Base-by-base conservation (phyloP, 164 flowering plant genomes). In the Vitis rupestris region DNA sequence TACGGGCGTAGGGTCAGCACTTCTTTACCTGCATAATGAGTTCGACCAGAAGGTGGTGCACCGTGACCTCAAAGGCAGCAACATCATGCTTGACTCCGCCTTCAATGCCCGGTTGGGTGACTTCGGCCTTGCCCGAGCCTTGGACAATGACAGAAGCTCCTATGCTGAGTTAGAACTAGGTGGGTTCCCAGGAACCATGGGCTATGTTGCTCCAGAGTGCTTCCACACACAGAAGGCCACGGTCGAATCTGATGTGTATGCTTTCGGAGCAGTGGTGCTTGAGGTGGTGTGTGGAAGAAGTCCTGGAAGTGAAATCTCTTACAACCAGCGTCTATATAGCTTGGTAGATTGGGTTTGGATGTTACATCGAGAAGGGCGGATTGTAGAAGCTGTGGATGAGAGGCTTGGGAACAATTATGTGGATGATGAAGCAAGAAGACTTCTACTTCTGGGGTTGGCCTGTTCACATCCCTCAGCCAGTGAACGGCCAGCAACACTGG, bases 291-390 rank as follows among this genome's bases (percentile, higher is more conserved):
- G 89, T 54, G 93, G 94, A 0, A 75, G 70, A 19, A 74, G 82
- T 7, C 97, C 94, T 0, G 79, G 86, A 56, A 64, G 67, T 27
- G 71, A 75, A 61, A 76, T 76, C 11, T 68, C 27, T 9, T 50
- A 61, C 23, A 17, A 71, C 1, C 66, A 76, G n/a, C 23, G 66
- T 50, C 19, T 3, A 1, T 63, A 53, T 53, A n/a, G 58, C 11
- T 59, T 89, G 65, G 85, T 86, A 11, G 88, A 91, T 61, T 84
- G 90, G 91, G 93, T 89, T 0, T 91, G 97, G 97, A 68, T 49
- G 49, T 63, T 88, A 50, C 74, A 91, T 53, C 81, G 93, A 0
- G 91, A 89, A 29, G 92, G 89, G n/a, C 68, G 72, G 1, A 71
- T 91, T 14, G 64, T 77, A 0, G 84, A 85, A 9, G 91, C 91